These are phyloP conservation scores for Trichoderma semiorbis DNA, from an alignment of 2,329 filamentous ascomycete species.

Conservation along the genomic window DNA sequence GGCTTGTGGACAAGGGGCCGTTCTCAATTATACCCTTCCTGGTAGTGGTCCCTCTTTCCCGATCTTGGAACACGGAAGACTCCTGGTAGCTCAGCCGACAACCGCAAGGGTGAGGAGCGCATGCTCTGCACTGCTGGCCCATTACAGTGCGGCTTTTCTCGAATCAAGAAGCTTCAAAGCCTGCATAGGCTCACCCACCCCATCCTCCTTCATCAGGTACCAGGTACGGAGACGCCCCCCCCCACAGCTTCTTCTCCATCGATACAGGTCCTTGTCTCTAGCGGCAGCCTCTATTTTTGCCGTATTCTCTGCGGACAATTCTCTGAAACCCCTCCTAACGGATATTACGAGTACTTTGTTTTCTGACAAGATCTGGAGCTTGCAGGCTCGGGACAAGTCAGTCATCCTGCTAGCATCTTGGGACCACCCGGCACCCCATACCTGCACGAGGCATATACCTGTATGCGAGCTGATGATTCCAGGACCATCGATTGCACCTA, in stretches of 20 bases:
- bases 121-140: slow-evolving; percentile 3
- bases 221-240: slow-evolving; percentile 19
- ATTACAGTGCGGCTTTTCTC: slow-evolving; percentile 22
- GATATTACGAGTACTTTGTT: slow-evolving; percentile 14
- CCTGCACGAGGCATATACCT: slow-evolving; percentile 17
- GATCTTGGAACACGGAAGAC: slow-evolving; percentile 19
- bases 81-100: slow-evolving; percentile 19
- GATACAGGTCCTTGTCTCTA: slow-evolving; percentile 3
- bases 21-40: slow-evolving; percentile 19
- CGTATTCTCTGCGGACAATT: slow-evolving; percentile 17
- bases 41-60: slow-evolving; percentile 18
- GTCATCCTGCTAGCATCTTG: slow-evolving; percentile 16
- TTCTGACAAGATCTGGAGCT: slow-evolving; percentile 16
- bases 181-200: slow-evolving; percentile 18
- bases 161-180: slow-evolving; percentile 21
- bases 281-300: slow-evolving; percentile 16
- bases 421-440: slow-evolving; percentile 13
- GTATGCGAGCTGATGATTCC: slow-evolving; percentile 17
- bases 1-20: slow-evolving; percentile 10
- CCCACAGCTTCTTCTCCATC: slow-evolving; percentile 19
- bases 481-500: slow-evolving; percentile 18
- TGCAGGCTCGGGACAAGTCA: slow-evolving; percentile 5
- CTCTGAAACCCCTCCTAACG: slow-evolving; percentile 17
- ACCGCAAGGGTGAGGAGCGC: slow-evolving; percentile 15
- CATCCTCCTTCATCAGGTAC: slow-evolving; percentile 22